Evolutionary conservation across 371 early-diverging fungal genomes (phyloP), one percentile per base, ranked within the genome.

Genomic region (Thermomucor indicae-seudaticae): DNA sequence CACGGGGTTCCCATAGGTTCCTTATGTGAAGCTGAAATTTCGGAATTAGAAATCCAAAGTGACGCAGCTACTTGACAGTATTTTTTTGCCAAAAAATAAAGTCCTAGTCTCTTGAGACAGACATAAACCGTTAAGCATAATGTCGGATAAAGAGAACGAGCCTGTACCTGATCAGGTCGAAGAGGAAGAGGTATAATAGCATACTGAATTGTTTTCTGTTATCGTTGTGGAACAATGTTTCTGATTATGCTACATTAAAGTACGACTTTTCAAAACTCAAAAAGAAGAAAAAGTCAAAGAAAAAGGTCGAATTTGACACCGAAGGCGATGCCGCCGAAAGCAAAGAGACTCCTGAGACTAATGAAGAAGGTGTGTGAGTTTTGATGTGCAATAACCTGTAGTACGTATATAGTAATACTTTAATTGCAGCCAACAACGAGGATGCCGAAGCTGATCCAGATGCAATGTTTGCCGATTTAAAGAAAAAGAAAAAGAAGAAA

Each of bases 401-500:
- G 5, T 16, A 37, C 11, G 4, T 3, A 37, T 5, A 16, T 37
- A 19, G 4, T 37, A 16, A 11, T 10, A 24, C 25, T 34, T 31
- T 17, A 23, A 30, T 25, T 30, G 17, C 32, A 19, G 29, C 25
- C 23, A 22, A 40, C 37, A 37, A 37, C 19, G 38, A 43, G 27
- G 32, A 37, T 28, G 45, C 32, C n/a, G 46, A 49, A 6, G 45
- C 78, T 34, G 90, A 89, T 63, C 80, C 84, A 43, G 79, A 77
- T 43, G 81, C 86, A 55, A 82, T 89, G 85, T 92, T 92, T 71
- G 85, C 84, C 48, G 90, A 88, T 57, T 70, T 85, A 70, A 91
- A 90, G 66, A 90, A 92, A 83, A 92, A 92, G 64, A 92, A 92
- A 79, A 92, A 92, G 75, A 88, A 87, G 81, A 91, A 90, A 81